A percentile compares a stretch with the other conserved stretches of the same genome.
Conservation (phyloP, 139 green algal genomes). For the Coelastrella sp. region DNA sequence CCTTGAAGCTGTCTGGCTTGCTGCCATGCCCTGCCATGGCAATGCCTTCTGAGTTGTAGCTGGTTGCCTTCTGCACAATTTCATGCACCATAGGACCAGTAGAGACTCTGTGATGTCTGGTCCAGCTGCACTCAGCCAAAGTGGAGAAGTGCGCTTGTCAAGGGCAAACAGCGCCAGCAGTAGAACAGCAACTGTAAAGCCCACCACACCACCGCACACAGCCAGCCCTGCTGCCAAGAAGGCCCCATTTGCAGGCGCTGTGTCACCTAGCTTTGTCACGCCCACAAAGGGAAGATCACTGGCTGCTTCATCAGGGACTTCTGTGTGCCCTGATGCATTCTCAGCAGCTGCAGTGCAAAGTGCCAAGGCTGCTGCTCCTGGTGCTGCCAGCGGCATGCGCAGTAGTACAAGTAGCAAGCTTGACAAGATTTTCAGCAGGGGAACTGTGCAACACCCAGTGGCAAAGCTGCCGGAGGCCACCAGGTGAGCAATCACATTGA, state of each 20-base stretch:
- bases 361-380: neutral
- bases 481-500: neutral
- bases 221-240: neutral
- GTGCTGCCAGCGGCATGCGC: conserved; percentile 8
- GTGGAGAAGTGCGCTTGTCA: conserved; percentile 14
- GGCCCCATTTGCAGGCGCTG: neutral
- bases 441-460: conserved; percentile 34
- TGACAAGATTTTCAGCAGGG: conserved; percentile 23
- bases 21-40: neutral
- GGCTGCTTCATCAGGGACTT: neutral
- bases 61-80: neutral
- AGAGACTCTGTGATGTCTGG: neutral
- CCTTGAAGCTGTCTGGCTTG: neutral
- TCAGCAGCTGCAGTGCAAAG: neutral
- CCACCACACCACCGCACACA: neutral
- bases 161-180: conserved; percentile 13
- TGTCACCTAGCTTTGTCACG: neutral
- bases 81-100: neutral
- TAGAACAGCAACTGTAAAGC: neutral
- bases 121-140: conserved; percentile 12
- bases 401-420: conserved; percentile 37
- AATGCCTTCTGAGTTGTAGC: no score
- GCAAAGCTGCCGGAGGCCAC: neutral
- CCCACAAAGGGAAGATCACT: neutral
- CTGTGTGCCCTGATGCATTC: neutral